Evolutionary conservation across 495 filamentous ascomycete genomes (phyloP).

Genomic region (Trichoderma orchidacearum): DNA sequence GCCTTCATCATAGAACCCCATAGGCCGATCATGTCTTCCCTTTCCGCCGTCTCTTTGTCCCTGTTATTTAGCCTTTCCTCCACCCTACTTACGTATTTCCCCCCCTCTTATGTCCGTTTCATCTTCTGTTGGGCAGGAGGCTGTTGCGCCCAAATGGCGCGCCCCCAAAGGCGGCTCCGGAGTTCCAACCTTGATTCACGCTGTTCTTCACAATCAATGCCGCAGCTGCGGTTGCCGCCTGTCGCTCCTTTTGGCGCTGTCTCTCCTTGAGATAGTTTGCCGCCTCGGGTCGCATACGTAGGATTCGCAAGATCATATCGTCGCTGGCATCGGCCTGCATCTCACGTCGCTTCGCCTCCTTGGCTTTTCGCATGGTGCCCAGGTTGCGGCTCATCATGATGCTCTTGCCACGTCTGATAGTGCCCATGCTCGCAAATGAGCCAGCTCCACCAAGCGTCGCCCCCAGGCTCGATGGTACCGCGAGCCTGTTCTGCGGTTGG

Average conservation of each 20-base stretch:
- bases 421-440: conserved; percentile 54
- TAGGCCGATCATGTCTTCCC: neutral
- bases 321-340: conserved; percentile 94
- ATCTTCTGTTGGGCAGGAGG: conserved; percentile 12
- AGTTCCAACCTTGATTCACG: conserved; percentile 43
- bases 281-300: conserved; percentile 96
- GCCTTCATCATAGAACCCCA: neutral
- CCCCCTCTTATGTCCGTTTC: neutral
- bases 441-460: conserved; percentile 24
- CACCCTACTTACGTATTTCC: neutral
- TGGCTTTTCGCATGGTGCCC: conserved; percentile 89
- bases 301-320: conserved; percentile 92
- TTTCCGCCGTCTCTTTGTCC: neutral
- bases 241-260: conserved; percentile 83
- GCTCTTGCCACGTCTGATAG: conserved; percentile 70
- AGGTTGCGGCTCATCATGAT: conserved; percentile 93
- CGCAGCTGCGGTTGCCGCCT: conserved; percentile 79
- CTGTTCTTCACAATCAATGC: conserved; percentile 93
- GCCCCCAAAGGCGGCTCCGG: conserved; percentile 30
- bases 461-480: conserved; percentile 9
- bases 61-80: neutral
- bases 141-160: conserved; percentile 10
- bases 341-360: conserved; percentile 89
- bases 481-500: conserved; percentile 41
- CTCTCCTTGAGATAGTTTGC: conserved; percentile 76